These are phyloP conservation scores for Ophiostoma sp. DNA, from an alignment of 2,329 filamentous ascomycete species.

Conservation along the genomic window DNA sequence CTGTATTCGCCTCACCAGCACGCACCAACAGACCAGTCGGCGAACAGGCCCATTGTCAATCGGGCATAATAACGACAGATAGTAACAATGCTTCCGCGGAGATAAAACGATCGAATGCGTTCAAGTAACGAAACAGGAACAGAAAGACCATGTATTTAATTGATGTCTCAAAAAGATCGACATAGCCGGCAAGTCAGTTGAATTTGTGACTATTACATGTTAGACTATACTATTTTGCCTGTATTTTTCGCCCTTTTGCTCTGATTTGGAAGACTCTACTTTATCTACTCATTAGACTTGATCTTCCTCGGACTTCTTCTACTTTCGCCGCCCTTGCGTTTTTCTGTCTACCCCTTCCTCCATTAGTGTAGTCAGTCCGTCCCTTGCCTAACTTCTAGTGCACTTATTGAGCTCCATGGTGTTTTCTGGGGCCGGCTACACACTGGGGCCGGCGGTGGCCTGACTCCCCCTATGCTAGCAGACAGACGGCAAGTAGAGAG, in stretches of 20 bases:
- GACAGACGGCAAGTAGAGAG: not conserved
- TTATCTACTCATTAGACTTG: not conserved
- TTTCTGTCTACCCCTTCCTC: not conserved
- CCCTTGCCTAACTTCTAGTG: constrained; percentile 1
- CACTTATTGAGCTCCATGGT: not conserved
- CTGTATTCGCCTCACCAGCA: not conserved
- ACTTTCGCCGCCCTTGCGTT: not conserved
- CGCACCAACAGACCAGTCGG: not conserved
- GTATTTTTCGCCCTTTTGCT: not conserved
- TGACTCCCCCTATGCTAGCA: not conserved
- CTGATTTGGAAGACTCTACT: not conserved
- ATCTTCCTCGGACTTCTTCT: not conserved
- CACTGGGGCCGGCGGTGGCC: not conserved
- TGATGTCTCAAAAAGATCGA: not conserved
- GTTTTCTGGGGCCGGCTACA: not conserved
- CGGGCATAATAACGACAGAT: not conserved
- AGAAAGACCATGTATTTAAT: no score
- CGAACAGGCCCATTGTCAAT: not conserved
- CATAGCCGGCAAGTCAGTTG: not conserved
- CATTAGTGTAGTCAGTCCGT: not conserved
- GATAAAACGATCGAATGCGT: no score
- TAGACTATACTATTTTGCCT: no score
- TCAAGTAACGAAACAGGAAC: no score
- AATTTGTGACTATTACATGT: no score
- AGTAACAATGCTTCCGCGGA: no score